Percentiles rank a stretch among this genome's conserved stretches.
Conservation (phyloP, 2,329 filamentous ascomycete species). For the Diaporthe destruens region DNA sequence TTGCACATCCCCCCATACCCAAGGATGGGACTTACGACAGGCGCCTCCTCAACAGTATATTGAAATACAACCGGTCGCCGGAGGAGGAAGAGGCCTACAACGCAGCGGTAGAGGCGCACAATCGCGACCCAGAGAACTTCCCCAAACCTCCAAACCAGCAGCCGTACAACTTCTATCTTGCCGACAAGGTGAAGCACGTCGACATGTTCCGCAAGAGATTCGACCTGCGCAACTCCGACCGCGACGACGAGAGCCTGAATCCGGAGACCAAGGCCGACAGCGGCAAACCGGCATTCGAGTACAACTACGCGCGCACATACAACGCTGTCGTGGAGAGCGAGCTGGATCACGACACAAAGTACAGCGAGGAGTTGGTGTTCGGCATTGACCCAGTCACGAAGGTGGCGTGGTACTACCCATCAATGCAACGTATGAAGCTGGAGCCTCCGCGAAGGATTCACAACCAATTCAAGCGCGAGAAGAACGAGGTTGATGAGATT, state of each 20-base stretch:
- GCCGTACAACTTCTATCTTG: slow-evolving; percentile 77
- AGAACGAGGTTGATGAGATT: slow-evolving; percentile 67
- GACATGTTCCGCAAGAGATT: slow-evolving; percentile 72
- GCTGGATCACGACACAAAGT: slow-evolving; percentile 70
- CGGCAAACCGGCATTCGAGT: slow-evolving; percentile 61
- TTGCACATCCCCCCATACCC: slow-evolving; percentile 73
- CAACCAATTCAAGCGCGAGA: slow-evolving; percentile 62
- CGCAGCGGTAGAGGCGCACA: slow-evolving; percentile 64
- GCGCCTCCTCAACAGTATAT: slow-evolving; percentile 71
- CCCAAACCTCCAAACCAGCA: slow-evolving; percentile 69
- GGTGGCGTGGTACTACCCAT: slow-evolving; percentile 76
- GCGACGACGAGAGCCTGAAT: slow-evolving; percentile 67
- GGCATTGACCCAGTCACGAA: slow-evolving; percentile 59
- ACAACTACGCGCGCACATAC: slow-evolving; percentile 73
- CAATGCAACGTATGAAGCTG: slow-evolving; percentile 74
- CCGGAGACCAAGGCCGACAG: slow-evolving; percentile 60
- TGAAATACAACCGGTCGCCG: slow-evolving; percentile 69
- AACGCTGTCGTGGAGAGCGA: slow-evolving; percentile 72
- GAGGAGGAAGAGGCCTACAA: slow-evolving; percentile 67
- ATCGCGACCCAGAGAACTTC: slow-evolving; percentile 67
- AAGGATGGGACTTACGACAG: slow-evolving; percentile 64
- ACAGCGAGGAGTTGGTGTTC: slow-evolving; percentile 73
- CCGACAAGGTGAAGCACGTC: slow-evolving; percentile 61
- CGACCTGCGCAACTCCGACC: slow-evolving; percentile 67
- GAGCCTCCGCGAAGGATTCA: slow-evolving; percentile 74